Percentiles rank a stretch among this genome's conserved stretches.
Conservation (phyloP, 2,329 filamentous ascomycete species). For the Leptographium galeiforme region DNA sequence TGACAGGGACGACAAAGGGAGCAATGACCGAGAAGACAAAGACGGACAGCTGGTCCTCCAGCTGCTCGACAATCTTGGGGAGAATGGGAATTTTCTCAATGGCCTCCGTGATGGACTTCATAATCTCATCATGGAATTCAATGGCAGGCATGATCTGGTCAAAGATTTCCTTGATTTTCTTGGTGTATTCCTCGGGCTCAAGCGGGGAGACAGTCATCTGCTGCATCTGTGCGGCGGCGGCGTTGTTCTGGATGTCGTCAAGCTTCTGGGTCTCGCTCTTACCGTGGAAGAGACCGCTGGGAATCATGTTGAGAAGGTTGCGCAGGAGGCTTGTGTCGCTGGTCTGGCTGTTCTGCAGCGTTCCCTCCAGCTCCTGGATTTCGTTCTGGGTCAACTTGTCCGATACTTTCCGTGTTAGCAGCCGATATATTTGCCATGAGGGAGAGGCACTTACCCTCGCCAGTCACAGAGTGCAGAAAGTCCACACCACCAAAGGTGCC, state of each 20-base stretch:
- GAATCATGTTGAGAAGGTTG: conserved; percentile 69
- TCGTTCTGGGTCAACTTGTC: conserved; percentile 90
- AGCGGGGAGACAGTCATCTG: conserved; percentile 62
- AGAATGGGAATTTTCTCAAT: conserved; percentile 78
- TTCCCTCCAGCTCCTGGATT: conserved; percentile 76
- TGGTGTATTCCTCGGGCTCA: conserved; percentile 71
- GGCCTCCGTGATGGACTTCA: conserved; percentile 63
- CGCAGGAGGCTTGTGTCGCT: conserved; percentile 63
- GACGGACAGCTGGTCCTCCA: conserved; percentile 75
- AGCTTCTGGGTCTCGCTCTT: conserved; percentile 63
- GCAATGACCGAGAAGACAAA: conserved; percentile 90
- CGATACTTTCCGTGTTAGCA: conserved; percentile 38
- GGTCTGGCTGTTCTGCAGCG: conserved; percentile 51
- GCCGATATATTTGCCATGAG: not conserved
- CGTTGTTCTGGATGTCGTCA: conserved; percentile 66
- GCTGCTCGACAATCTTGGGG: conserved; percentile 70
- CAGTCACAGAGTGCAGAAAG: conserved; percentile 77
- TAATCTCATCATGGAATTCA: conserved; percentile 78
- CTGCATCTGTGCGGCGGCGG: conserved; percentile 60
- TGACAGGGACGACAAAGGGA: conserved; percentile 74
- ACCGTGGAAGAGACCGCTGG: conserved; percentile 64
- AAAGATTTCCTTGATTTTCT: conserved; percentile 60
- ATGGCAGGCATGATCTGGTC: conserved; percentile 79
- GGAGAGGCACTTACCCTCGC: conserved; percentile 34
- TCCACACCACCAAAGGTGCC: conserved; percentile 93